Conservation (phyloP, 495 filamentous ascomycete species). For the Lichenothelia convexa region DNA sequence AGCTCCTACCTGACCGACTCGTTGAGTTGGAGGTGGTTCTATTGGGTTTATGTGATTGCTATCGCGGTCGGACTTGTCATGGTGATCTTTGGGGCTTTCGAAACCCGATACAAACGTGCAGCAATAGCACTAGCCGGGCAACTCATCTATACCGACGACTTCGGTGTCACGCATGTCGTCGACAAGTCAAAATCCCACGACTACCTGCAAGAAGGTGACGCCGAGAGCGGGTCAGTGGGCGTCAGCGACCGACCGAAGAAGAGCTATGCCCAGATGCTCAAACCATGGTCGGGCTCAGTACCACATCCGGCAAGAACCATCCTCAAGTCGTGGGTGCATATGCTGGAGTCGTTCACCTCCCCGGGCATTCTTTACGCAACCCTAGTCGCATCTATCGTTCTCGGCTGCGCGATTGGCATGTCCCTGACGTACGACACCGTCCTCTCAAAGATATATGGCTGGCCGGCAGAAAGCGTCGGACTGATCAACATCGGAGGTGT, state of each 20-base stretch:
- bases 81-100: slow-evolving; percentile 19
- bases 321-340: slow-evolving; percentile 17
- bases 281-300: slow-evolving; percentile 8
- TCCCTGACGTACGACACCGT: slow-evolving; percentile 23
- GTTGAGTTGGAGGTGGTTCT: slow-evolving; percentile 27
- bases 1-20: no score
- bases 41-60: slow-evolving; percentile 21
- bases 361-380: slow-evolving; percentile 24
- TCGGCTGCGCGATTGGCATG: slow-evolving; percentile 20
- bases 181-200: slow-evolving; percentile 4
- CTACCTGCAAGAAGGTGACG: slow-evolving; percentile 2
- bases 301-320: slow-evolving; percentile 7
- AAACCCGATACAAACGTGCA: slow-evolving; percentile 18
- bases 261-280: no score
- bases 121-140: slow-evolving; percentile 9
- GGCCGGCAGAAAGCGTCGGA: slow-evolving; percentile 18
- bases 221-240: no score
- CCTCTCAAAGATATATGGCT: slow-evolving; percentile 17
- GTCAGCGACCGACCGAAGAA: no score
- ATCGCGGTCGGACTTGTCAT: slow-evolving; percentile 18
- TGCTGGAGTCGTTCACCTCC: slow-evolving; percentile 20
- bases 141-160: slow-evolving; percentile 22
- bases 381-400: slow-evolving; percentile 18
- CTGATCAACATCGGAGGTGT: slow-evolving; percentile 23
- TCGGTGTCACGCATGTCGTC: no score